phyloP scores from a whole-genome alignment of 2,329 filamentous ascomycete genomes.

The Coccinonectria pachysandricola region DNA sequence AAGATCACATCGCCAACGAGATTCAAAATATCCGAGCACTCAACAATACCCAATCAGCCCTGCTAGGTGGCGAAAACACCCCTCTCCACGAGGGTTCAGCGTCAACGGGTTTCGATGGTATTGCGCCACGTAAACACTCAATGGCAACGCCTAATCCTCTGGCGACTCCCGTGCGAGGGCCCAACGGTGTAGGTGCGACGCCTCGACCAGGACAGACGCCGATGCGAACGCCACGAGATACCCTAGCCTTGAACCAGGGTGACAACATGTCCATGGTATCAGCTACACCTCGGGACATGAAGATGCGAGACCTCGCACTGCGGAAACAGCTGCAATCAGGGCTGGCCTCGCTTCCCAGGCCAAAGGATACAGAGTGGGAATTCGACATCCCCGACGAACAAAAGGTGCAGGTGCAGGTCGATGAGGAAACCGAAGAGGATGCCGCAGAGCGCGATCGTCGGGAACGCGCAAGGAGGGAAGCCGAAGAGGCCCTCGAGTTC shows the following conservation, averaged over 20 bases:
- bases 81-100: conserved; percentile 70
- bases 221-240: conserved; percentile 79
- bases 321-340: conserved; percentile 59
- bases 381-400: conserved; percentile 82
- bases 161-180: conserved; percentile 70
- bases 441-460: conserved; percentile 68
- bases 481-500: conserved; percentile 66
- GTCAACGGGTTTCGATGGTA: conserved; percentile 82
- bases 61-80: conserved; percentile 89
- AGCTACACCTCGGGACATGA: conserved; percentile 68
- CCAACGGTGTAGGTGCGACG: conserved; percentile 57
- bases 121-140: conserved; percentile 67
- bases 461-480: conserved; percentile 63
- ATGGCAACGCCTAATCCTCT: conserved; percentile 92
- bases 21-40: conserved; percentile 86
- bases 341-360: conserved; percentile 78
- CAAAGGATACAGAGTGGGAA: conserved; percentile 90
- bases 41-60: conserved; percentile 85
- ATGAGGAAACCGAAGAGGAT: conserved; percentile 44
- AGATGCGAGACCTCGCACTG: conserved; percentile 56
- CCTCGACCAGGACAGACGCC: conserved; percentile 69
- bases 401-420: conserved; percentile 41
- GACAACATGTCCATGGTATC: conserved; percentile 57
- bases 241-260: conserved; percentile 69
- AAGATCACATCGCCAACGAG: conserved; percentile 94